These are phyloP conservation scores for Cyclotella atomus DNA, from an alignment of 108 stramenopile genomes.

Conservation along the genomic window DNA sequence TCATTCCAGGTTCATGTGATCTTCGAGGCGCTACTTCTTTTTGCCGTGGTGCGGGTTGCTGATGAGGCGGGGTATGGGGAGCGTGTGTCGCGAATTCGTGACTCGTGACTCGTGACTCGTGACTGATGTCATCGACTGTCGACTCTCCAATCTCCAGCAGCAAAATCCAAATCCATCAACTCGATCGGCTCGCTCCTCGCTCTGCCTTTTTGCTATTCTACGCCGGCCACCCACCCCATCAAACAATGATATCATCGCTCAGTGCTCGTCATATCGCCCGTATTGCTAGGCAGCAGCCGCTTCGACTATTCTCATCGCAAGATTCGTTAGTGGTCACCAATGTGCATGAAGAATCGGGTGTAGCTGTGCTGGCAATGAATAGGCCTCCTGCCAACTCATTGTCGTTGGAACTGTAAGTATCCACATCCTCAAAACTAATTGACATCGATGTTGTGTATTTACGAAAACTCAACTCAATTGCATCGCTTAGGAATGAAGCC, in stretches of 20 bases:
- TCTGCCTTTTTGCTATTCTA: too few species aligned
- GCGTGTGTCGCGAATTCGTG: too few species aligned
- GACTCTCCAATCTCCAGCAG: neutral
- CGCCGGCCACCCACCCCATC: too few species aligned
- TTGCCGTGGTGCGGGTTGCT: too few species aligned
- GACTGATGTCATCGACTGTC: neutral
- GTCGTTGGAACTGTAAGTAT: conserved; percentile 76
- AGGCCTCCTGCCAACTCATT: conserved; percentile 85
- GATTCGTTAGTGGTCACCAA: conserved; percentile 51
- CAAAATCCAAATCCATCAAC: neutral
- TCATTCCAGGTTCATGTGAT: too few species aligned
- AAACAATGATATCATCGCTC: too few species aligned
- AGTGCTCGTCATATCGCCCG: neutral
- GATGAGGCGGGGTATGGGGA: too few species aligned
- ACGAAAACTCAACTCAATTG: too few species aligned
- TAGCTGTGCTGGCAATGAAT: conserved; percentile 78
- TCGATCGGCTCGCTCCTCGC: too few species aligned
- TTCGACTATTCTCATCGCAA: neutral
- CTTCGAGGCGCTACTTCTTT: too few species aligned
- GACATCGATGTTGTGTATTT: neutral
- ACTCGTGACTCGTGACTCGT: neutral
- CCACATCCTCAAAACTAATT: neutral
- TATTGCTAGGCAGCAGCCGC: neutral
- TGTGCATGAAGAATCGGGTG: conserved; percentile 49
- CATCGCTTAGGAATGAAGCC: conserved; percentile 51